Percentiles rank a stretch among this genome's conserved stretches.
Evolutionary conservation across 371 early-diverging fungal genomes (phyloP).

Genomic region (Haplosporangium sp.): DNA sequence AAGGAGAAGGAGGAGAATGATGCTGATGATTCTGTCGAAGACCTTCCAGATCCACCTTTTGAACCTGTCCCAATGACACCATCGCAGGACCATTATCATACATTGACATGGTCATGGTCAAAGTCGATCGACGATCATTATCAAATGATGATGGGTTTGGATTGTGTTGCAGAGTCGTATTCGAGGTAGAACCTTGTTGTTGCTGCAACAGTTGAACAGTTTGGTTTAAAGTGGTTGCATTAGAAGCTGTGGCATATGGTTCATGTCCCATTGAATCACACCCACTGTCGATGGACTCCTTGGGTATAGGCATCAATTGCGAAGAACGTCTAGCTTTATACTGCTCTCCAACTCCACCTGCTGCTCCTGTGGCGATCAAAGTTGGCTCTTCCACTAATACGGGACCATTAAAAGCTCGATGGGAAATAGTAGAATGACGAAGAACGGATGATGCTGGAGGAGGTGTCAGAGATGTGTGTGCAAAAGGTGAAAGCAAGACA

Average conservation of each 20-base stretch:
- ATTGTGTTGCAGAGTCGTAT: neutral
- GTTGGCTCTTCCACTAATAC: constrained; percentile 16
- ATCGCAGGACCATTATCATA: constrained; percentile 43
- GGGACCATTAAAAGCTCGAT: constrained; percentile 13
- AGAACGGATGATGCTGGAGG: constrained; percentile 46
- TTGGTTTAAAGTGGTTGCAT: constrained; percentile 27
- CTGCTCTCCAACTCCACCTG: neutral
- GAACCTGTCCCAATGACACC: constrained; percentile 41
- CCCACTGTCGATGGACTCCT: constrained; percentile 37
- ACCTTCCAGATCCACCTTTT: constrained; percentile 50
- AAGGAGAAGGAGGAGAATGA: neutral
- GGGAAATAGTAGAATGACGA: constrained; percentile 31
- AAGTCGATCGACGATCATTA: constrained; percentile 2
- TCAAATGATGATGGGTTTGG: constrained; percentile 9
- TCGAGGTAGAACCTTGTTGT: neutral
- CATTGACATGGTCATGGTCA: constrained; percentile 19
- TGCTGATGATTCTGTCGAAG: constrained; percentile 40
- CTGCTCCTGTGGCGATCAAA: constrained; percentile 13
- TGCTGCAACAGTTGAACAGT: neutral
- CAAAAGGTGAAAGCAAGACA: constrained; percentile 14
- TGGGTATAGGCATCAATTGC: constrained; percentile 31
- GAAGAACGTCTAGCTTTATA: constrained; percentile 27
- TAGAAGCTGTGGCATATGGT: constrained; percentile 29
- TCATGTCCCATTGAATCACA: constrained; percentile 39
- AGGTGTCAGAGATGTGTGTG: constrained; percentile 36